Evolutionary conservation across 441 rosid genomes (phyloP), one percentile per base, ranked within the genome.

Genomic region (Gossypium trilobum): DNA sequence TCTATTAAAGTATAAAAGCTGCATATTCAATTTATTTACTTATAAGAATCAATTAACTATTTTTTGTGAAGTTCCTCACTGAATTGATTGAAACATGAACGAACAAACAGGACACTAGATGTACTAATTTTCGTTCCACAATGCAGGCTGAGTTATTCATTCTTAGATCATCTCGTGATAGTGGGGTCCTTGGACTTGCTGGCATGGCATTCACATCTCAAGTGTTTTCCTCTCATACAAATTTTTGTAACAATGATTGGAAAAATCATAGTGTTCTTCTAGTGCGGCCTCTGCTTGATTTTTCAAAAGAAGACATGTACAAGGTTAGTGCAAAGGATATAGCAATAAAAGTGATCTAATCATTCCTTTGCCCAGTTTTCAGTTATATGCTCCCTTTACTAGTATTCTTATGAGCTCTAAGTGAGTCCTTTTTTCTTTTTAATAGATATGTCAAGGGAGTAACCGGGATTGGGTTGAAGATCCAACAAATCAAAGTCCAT

Each of bases 151-250:
- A 95, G 87, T 75, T 88, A 73, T 89, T 92, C 78, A 79, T 95
- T 81, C 90, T 92, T 56, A 83, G 99, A 83, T 75, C 90, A 80
- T 95, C 99, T 69, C 97, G 99, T 36, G 83, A 83, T 81, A 92
- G 97, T 16, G 95, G 97, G 6, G 91, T 95, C 73, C 97, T 95
- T 78, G 99, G 97, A 31, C 97, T 95, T 77, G 94, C 96, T 55
- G 96, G 97, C 70, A 95, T 88, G 85, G 88, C 97, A 63, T 86
- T 89, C 77, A 75, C 86, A 77, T 92, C 93, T 9, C 90, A 91
- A 82, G 74, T 91, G 68, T 91, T 86, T 85, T 73, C 86, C 23
- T 51, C 75, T 6, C 55, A 71, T 42, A 4, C 73, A 27, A 80
- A 82, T 79, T 75, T 77, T 59, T 74, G 69, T 55, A 42, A 55